Conservation (phyloP, 202 grass and related monocot genomes). For the Miscanthus sacchariflorus region DNA sequence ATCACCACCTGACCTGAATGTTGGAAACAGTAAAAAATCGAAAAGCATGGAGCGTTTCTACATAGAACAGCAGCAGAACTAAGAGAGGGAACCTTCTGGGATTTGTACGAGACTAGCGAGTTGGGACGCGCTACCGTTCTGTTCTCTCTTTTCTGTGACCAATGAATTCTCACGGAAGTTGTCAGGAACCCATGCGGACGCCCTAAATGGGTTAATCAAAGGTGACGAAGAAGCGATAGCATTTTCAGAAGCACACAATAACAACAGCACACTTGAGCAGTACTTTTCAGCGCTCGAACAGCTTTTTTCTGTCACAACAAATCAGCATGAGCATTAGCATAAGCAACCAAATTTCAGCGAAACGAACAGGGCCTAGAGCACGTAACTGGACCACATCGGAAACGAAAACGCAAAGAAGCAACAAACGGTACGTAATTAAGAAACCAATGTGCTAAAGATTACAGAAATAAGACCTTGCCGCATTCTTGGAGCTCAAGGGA, state of each 20-base stretch:
- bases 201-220: background rate
- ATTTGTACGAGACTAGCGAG: background rate
- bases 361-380: background rate
- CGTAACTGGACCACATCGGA: background rate
- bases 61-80: too few species aligned
- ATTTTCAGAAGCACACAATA: background rate
- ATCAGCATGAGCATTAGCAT: too few species aligned
- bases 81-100: too few species aligned
- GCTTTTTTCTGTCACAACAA: too few species aligned
- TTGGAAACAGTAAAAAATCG: too few species aligned
- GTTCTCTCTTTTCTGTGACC: background rate
- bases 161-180: background rate
- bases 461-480: conserved; percentile 22
- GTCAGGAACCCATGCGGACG: background rate
- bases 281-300: too few species aligned
- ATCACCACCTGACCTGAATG: too few species aligned
- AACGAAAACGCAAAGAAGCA: background rate
- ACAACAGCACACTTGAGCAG: background rate
- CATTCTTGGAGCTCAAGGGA: conserved; percentile 40
- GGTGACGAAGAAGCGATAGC: background rate
- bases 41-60: too few species aligned
- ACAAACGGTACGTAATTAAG: background rate
- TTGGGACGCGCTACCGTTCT: background rate
- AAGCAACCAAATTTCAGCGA: too few species aligned
- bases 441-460: background rate